phyloP scores from a whole-genome alignment of 2,329 filamentous ascomycete species.

The Fusarium avenaceum region DNA sequence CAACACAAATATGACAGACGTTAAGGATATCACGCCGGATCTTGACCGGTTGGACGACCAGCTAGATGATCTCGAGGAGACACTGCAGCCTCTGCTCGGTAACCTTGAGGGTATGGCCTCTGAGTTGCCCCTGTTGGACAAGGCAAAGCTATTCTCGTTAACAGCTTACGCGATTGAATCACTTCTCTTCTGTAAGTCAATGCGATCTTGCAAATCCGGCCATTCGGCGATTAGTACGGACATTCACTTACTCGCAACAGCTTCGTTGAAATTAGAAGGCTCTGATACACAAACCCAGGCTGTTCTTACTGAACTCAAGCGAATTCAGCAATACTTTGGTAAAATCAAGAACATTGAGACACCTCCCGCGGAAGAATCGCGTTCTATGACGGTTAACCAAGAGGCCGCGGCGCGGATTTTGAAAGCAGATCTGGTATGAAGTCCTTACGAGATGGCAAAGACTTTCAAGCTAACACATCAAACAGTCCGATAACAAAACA shows the following conservation, averaged over 20 bases:
- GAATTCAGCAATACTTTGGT: constrained; percentile 90
- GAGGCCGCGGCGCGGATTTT: constrained; percentile 85
- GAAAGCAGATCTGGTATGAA: constrained; percentile 79
- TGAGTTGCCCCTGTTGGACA: constrained; percentile 91
- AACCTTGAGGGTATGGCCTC: constrained; percentile 76
- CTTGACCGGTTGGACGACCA: constrained; percentile 81
- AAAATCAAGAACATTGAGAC: constrained; percentile 87
- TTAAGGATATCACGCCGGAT: constrained; percentile 72
- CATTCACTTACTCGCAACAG: constrained; percentile 51
- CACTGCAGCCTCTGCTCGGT: constrained; percentile 79
- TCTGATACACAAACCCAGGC: constrained; percentile 86
- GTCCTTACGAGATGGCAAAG: neutral
- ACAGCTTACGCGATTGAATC: constrained; percentile 92
- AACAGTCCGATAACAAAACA: constrained; percentile 64
- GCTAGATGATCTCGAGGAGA: constrained; percentile 82
- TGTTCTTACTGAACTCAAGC: constrained; percentile 85
- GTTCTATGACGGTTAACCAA: constrained; percentile 73
- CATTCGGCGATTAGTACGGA: neutral
- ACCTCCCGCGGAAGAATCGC: constrained; percentile 61
- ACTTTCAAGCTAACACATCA: constrained; percentile 30
- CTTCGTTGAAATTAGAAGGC: constrained; percentile 82
- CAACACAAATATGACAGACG: constrained; percentile 54
- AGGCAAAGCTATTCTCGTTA: constrained; percentile 92
- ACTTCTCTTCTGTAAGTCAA: constrained; percentile 80
- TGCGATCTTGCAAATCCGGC: too few relatives aligned